These are phyloP conservation scores for Strobilomyces echinocephalus DNA, from an alignment of 768 basidiomycete species.

Conservation along the genomic window DNA sequence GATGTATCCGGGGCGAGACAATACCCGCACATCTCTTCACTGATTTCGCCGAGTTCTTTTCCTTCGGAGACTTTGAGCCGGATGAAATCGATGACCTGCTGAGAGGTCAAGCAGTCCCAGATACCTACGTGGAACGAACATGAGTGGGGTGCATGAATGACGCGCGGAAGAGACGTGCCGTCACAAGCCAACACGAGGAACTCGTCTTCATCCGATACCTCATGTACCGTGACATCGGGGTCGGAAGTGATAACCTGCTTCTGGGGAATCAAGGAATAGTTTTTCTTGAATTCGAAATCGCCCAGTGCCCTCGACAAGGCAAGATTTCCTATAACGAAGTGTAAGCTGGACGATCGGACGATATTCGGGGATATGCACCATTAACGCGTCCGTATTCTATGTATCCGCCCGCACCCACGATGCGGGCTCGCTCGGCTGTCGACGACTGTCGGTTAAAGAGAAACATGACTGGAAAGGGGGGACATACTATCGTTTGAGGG, in stretches of 20 bases:
- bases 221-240: constrained; percentile 84
- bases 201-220: constrained; percentile 85
- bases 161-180: constrained; percentile 47
- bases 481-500: constrained; percentile 77
- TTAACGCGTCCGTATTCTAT: constrained; percentile 97
- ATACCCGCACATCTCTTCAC: constrained; percentile 85
- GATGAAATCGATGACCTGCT: constrained; percentile 87
- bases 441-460: constrained; percentile 1
- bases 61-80: constrained; percentile 77
- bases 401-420: constrained; percentile 88
- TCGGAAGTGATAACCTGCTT: constrained; percentile 92
- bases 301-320: constrained; percentile 93
- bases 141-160: background rate
- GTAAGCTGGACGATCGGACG: background rate
- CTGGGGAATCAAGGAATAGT: constrained; percentile 73
- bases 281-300: constrained; percentile 99
- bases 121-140: constrained; percentile 58
- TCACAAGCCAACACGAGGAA: constrained; percentile 97
- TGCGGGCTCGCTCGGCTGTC: constrained; percentile 78
- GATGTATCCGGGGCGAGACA: constrained; percentile 93
- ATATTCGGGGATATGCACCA: constrained; percentile 44
- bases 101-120: constrained; percentile 95
- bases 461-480: background rate
- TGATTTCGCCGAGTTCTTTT: constrained; percentile 75
- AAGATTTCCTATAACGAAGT: constrained; percentile 67